Percentiles rank a stretch among this genome's conserved stretches.
Conservation (phyloP, 192 early-diverging fungal genomes). For the Pilaira anomala region DNA sequence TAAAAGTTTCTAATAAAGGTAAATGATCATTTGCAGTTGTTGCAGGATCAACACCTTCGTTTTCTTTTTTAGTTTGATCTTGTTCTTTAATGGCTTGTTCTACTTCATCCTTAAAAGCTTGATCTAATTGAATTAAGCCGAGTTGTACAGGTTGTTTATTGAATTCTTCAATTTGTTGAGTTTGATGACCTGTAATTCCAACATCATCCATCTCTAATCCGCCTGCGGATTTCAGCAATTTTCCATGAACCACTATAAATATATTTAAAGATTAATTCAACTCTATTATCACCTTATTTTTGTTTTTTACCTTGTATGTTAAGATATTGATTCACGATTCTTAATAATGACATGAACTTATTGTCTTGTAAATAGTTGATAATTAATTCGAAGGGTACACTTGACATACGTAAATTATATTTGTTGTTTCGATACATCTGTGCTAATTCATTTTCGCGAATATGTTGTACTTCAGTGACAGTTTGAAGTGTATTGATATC, state of each 20-base stretch:
- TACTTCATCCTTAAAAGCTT: conserved; percentile 72
- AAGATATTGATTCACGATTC: conserved; percentile 90
- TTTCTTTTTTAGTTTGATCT: conserved; percentile 40
- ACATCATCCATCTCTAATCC: conserved; percentile 57
- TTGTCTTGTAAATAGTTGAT: conserved; percentile 91
- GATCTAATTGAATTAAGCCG: conserved; percentile 69
- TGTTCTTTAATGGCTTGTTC: conserved; percentile 70
- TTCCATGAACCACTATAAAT: conserved; percentile 38
- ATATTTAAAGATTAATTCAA: not conserved
- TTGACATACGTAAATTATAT: conserved; percentile 82
- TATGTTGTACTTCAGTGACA: conserved; percentile 72
- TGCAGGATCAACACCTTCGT: conserved; percentile 10
- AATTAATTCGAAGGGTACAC: conserved; percentile 86
- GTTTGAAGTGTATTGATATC: conserved; percentile 68
- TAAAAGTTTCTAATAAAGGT: conserved; percentile 53
- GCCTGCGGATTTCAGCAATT: conserved; percentile 34
- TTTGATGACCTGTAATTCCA: conserved; percentile 68
- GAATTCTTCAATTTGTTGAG: conserved; percentile 72
- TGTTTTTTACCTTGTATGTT: conserved; percentile 55
- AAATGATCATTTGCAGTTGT: conserved; percentile 20
- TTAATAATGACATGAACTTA: conserved; percentile 80
- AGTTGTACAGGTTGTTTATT: conserved; percentile 79
- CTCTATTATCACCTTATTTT: not conserved
- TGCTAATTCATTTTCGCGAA: conserved; percentile 77
- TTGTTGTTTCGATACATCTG: conserved; percentile 77